Base-by-base conservation (phyloP, 352 stramenopile genomes). In the Phytophthora lateralis region DNA sequence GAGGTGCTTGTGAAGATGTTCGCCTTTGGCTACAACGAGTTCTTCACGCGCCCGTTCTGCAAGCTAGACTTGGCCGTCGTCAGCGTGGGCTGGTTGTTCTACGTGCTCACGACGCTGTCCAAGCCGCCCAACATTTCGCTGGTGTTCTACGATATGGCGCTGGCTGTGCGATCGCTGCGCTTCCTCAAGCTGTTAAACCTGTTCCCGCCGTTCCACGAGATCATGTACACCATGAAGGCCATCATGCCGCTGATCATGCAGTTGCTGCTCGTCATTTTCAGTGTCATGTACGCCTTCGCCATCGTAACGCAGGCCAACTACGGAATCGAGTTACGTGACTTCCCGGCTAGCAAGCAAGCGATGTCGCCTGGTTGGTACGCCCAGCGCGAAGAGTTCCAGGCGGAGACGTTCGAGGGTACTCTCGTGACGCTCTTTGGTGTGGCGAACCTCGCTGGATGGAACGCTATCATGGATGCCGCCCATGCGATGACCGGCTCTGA, bases 101-200 rank as follows among this genome's bases (percentile, higher is more conserved):
- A 91, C 65, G 60, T 71, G 9, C 72, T 92, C 47, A 95, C 85
- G 55, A 85, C 64, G 11, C 54, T 89, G n/a, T 75, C 73, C 7
- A 78, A 81, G 55, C 67, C 67, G 15, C 75, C 79, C 2, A 77
- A 76, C 35, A 88, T 93, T 35, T 90, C 85, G 17, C 55, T 87
- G 7, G 81, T 90, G 37, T 86, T 93, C 41, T 94, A 94, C 63
- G 80, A 92, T 56, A 73, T 94, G 43, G 70, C 82, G 18, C 60
- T 94, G 7, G 83, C 85, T 1, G 73, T 91, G 30, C 85, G 85
- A 9, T 94, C 82, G 35, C 73, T 94, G 26, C 85, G 81, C 2
- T 81, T 94, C 44, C 56, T 94, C 24, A 94, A 92, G 73, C 67
- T 94, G 30, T 59, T 92, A n/a, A 94, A 91, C 42, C 69, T 91